Percentiles rank a stretch among this genome's conserved stretches.
phyloP scores from a whole-genome alignment of 2,329 filamentous ascomycete species.

The Moelleriella libera region DNA sequence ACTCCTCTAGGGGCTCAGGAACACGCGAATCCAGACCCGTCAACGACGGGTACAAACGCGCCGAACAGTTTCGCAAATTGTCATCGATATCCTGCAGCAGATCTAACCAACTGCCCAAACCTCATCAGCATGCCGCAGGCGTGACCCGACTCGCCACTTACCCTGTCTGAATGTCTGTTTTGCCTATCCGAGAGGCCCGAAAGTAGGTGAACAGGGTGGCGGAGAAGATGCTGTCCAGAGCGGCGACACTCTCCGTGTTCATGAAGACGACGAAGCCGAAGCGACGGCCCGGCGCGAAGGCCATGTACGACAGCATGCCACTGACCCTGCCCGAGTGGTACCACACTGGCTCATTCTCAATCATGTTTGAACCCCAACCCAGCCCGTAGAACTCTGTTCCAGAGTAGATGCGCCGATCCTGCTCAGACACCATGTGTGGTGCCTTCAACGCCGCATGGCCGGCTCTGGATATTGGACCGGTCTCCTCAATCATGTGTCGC shows the following conservation, averaged over 20 bases:
- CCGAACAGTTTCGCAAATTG: constrained; percentile 7
- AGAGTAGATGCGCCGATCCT: constrained; percentile 1
- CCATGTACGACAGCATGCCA: constrained; percentile 12
- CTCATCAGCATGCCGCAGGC: not conserved
- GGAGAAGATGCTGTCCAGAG: constrained; percentile 9
- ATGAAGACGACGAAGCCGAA: constrained; percentile 12
- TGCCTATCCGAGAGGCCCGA: constrained; percentile 4
- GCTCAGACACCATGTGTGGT: constrained; percentile 8
- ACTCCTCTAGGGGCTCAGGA: constrained; percentile 25
- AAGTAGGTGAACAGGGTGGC: constrained; percentile 11
- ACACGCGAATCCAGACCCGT: constrained; percentile 12
- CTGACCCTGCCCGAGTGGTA: constrained; percentile 11
- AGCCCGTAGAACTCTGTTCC: constrained; percentile 11
- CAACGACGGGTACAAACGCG: constrained; percentile 6
- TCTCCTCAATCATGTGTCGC: constrained; percentile 16
- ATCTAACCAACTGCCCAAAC: constrained; percentile 1
- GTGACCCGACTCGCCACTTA: not conserved
- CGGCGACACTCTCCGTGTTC: constrained; percentile 7
- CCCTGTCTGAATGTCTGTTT: constrained; percentile 6
- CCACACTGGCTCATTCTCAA: constrained; percentile 9
- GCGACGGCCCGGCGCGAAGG: constrained; percentile 11
- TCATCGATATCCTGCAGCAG: not conserved
- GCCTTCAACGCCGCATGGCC: constrained; percentile 12
- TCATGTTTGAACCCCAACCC: constrained; percentile 8
- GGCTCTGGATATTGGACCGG: constrained; percentile 11